Evolutionary conservation across 139 green algal genomes (phyloP).

Genomic region (Tetradesmus lagerheimii): DNA sequence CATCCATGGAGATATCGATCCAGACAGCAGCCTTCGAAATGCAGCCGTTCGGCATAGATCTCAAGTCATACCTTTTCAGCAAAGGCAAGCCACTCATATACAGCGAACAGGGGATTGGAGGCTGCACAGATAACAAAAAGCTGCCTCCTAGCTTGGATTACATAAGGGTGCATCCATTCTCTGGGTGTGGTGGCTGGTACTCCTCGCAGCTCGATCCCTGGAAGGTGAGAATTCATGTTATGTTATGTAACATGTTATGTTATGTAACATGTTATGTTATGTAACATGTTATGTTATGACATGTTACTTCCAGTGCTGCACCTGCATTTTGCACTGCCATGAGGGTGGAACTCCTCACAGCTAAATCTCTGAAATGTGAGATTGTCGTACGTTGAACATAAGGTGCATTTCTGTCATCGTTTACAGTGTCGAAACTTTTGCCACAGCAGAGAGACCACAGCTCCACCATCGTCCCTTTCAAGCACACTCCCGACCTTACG

Average conservation of each 20-base stretch:
- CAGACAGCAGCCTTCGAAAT: slow-evolving; percentile 35
- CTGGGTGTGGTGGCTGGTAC: background rate
- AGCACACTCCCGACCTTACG: no score
- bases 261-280: no score
- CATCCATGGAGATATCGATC: slow-evolving; percentile 5
- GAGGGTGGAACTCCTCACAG: background rate
- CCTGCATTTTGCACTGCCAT: no score
- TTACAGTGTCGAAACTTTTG: no score
- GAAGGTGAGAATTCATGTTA: background rate
- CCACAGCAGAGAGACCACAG: no score
- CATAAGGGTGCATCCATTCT: background rate
- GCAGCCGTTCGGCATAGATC: slow-evolving; percentile 17
- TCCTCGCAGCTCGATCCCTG: background rate
- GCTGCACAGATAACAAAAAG: background rate
- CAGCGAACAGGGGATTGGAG: slow-evolving; percentile 31
- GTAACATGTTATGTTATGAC: no score
- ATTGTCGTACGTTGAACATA: no score
- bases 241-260: no score
- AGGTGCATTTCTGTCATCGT: no score
- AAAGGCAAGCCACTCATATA: slow-evolving; percentile 17
- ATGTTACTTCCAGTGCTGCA: no score
- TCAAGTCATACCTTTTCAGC: background rate
- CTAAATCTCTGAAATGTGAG: background rate
- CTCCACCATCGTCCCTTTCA: no score
- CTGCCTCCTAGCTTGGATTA: slow-evolving; percentile 3